phyloP scores from a whole-genome alignment of 495 filamentous ascomycete species.

The Rusavskia elegans region DNA sequence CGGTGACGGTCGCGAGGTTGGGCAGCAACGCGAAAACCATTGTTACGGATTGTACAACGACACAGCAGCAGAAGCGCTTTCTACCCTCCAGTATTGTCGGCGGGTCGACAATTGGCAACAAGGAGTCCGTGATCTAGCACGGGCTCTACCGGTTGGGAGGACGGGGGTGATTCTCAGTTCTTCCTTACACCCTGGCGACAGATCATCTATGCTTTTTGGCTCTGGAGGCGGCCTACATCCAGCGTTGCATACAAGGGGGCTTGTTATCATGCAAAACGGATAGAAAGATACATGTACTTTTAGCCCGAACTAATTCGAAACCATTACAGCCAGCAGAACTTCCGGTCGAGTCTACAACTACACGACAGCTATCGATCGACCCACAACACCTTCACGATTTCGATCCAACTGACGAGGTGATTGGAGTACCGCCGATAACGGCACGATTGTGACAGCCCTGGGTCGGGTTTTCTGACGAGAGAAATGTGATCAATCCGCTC shows the following conservation, averaged over 20 bases:
- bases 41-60: background rate
- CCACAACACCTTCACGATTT: too few relatives aligned
- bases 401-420: too few relatives aligned
- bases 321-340: background rate
- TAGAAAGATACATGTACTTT: background rate
- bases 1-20: background rate
- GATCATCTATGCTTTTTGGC: background rate
- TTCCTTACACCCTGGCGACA: background rate
- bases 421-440: too few relatives aligned
- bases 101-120: background rate
- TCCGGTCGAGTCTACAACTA: too few relatives aligned
- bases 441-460: too few relatives aligned
- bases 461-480: too few relatives aligned
- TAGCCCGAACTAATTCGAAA: background rate
- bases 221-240: background rate
- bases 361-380: too few relatives aligned
- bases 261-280: background rate
- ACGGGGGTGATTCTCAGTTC: too few relatives aligned
- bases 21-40: background rate
- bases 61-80: background rate
- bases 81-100: background rate
- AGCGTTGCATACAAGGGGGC: too few relatives aligned
- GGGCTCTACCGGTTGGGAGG: background rate
- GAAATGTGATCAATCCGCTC: too few relatives aligned
- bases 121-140: background rate